phyloP scores from a whole-genome alignment of 2,329 filamentous ascomycete genomes.

The Colletotrichum tofieldiae region DNA sequence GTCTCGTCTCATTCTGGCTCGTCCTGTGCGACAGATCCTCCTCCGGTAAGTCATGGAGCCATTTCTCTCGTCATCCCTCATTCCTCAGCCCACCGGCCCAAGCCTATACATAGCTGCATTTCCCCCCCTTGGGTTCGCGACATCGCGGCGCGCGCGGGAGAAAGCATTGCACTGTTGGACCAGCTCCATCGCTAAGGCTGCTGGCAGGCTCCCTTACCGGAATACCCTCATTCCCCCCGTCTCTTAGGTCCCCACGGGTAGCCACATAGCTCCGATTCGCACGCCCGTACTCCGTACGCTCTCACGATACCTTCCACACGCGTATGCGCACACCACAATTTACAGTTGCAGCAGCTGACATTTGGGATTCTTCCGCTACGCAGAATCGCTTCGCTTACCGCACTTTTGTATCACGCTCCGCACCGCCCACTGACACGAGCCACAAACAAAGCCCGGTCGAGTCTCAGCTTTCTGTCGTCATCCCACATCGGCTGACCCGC shows the following conservation, averaged over 20 bases:
- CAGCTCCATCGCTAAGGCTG: slow-evolving; percentile 30
- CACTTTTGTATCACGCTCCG: slow-evolving; percentile 27
- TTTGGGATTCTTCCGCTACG: slow-evolving; percentile 17
- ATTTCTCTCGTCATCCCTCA: slow-evolving; percentile 39
- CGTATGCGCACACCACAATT: slow-evolving; percentile 10
- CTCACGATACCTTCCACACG: slow-evolving; percentile 4
- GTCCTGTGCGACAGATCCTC: slow-evolving; percentile 16
- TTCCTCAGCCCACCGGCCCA: slow-evolving; percentile 29
- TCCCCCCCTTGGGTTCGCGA: slow-evolving; percentile 18
- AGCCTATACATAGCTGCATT: slow-evolving; percentile 30
- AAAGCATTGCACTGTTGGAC: slow-evolving; percentile 10
- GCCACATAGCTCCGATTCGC: slow-evolving; percentile 32
- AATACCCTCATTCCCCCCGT: slow-evolving; percentile 37
- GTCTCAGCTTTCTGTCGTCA: slow-evolving; percentile 42
- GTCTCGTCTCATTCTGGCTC: slow-evolving; percentile 19
- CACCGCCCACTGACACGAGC: slow-evolving; percentile 40
- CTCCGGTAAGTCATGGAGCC: slow-evolving; percentile 34
- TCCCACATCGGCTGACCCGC: slow-evolving; percentile 42
- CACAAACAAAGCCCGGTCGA: slow-evolving; percentile 40
- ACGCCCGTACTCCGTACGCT: slow-evolving; percentile 18
- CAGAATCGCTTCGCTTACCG: slow-evolving; percentile 34
- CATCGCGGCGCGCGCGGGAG: slow-evolving; percentile 24
- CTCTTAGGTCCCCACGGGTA: slow-evolving; percentile 27
- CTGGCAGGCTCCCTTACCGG: slow-evolving; percentile 27
- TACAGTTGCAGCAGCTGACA: slow-evolving; percentile 27